These are phyloP conservation scores for Leccinum subgranulosum DNA, from an alignment of 768 basidiomycete species.

Conservation along the genomic window DNA sequence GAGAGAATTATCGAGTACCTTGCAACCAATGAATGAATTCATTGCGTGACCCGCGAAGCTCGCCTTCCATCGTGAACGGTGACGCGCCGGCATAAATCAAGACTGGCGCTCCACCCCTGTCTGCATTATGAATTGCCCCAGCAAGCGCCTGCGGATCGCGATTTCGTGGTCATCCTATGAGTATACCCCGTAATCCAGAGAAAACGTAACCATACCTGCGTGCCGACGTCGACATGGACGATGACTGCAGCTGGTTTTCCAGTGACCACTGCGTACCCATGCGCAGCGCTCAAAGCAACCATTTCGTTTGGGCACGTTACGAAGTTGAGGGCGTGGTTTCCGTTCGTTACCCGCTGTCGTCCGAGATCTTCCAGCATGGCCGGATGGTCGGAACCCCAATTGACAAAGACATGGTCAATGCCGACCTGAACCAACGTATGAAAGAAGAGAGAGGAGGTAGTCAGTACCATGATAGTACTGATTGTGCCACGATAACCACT, in stretches of 20 bases:
- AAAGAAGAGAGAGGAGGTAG: constrained; percentile 61
- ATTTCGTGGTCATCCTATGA: not conserved
- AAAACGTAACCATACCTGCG: constrained; percentile 41
- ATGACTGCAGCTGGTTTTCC: constrained; percentile 70
- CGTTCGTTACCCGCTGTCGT: constrained; percentile 42
- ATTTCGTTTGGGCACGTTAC: constrained; percentile 75
- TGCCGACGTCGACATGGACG: constrained; percentile 72
- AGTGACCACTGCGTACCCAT: constrained; percentile 60
- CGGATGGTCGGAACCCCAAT: constrained; percentile 78
- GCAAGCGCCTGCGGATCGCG: constrained; percentile 52
- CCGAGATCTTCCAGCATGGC: constrained; percentile 68
- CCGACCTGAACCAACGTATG: constrained; percentile 52
- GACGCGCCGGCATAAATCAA: constrained; percentile 73
- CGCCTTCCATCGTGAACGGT: constrained; percentile 53
- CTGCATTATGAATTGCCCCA: constrained; percentile 71
- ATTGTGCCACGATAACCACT: not conserved
- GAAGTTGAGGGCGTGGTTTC: constrained; percentile 44
- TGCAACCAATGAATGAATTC: constrained; percentile 76
- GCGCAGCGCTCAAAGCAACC: constrained; percentile 70
- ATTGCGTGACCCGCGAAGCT: constrained; percentile 61
- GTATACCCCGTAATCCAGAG: not conserved
- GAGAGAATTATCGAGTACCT: constrained; percentile 35
- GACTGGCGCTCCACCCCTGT: constrained; percentile 56
- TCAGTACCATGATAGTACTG: constrained; percentile 39
- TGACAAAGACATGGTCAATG: constrained; percentile 67